Evolutionary conservation across 352 stramenopile genomes (phyloP).

Genomic region (Phytophthora sp.): DNA sequence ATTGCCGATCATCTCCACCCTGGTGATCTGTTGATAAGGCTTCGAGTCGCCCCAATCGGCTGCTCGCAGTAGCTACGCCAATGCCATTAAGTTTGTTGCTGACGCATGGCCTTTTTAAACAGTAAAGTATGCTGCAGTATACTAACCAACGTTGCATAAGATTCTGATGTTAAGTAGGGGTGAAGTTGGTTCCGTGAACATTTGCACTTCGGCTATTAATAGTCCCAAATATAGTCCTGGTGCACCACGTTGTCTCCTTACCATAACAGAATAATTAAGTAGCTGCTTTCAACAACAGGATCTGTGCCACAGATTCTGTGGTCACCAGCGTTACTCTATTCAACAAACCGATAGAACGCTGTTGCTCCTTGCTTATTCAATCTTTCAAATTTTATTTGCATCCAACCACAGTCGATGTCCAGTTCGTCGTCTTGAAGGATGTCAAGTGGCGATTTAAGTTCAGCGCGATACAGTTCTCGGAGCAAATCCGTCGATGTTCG

Average conservation of each 20-base stretch:
- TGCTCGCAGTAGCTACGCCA: too few species aligned
- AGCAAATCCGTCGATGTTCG: neutral
- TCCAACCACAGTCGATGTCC: neutral
- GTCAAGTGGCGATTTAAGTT: neutral
- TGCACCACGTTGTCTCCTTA: too few species aligned
- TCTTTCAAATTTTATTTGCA: neutral
- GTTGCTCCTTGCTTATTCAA: neutral
- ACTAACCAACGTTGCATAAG: too few species aligned
- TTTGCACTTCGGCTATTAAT: conserved; percentile 8
- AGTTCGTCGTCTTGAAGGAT: neutral
- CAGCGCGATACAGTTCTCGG: neutral
- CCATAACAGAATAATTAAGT: neutral
- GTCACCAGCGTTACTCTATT: neutral
- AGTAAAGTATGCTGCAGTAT: too few species aligned
- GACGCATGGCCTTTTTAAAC: too few species aligned
- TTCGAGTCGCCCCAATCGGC: too few species aligned
- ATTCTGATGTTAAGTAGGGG: too few species aligned
- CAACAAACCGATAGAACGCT: neutral
- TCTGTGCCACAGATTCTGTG: neutral
- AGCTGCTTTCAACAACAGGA: neutral
- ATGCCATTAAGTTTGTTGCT: too few species aligned
- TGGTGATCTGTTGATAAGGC: too few species aligned
- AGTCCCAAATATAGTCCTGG: too few species aligned
- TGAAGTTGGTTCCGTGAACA: too few species aligned
- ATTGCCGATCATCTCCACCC: too few species aligned